phyloP scores from a whole-genome alignment of 1,139 yeast genomes.

The Candida mesenterica region DNA sequence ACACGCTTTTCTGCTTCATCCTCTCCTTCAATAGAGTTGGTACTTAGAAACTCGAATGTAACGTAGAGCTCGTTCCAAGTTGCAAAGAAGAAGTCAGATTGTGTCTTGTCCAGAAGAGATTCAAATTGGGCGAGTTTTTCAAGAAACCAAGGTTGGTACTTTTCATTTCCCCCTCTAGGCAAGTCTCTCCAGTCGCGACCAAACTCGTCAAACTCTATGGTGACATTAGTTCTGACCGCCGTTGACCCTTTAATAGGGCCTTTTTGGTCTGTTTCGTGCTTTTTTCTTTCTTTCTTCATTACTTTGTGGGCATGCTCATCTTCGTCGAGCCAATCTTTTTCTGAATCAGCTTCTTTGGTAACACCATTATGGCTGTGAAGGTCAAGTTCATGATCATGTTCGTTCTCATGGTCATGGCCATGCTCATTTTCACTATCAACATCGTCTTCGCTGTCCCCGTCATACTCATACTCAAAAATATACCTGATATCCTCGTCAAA shows the following conservation, averaged over 20 bases:
- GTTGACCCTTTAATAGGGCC: constrained; percentile 1
- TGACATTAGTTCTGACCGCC: constrained; percentile 16
- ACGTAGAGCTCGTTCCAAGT: constrained; percentile 31
- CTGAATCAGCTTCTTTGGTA: not conserved
- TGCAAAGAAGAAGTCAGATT: constrained; percentile 29
- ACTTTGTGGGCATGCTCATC: not conserved
- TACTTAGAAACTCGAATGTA: constrained; percentile 28
- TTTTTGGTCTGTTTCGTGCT: not conserved
- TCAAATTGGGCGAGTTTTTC: constrained; percentile 17
- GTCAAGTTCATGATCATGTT: constrained; percentile 1
- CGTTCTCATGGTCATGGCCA: constrained; percentile 11
- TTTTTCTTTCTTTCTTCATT: not conserved
- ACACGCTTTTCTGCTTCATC: constrained; percentile 28
- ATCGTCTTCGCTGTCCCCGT: constrained; percentile 25
- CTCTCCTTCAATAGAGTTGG: constrained; percentile 27
- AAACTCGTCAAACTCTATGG: constrained; percentile 50
- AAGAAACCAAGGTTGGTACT: constrained; percentile 21
- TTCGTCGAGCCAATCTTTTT: not conserved
- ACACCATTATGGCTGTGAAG: too few relatives aligned
- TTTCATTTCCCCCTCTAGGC: constrained; percentile 54
- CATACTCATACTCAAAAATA: constrained; percentile 56
- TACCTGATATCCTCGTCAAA: constrained; percentile 73
- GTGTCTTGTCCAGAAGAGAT: constrained; percentile 16
- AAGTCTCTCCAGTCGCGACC: constrained; percentile 73
- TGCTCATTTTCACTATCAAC: constrained; percentile 11